Evolutionary conservation across 768 basidiomycete species (phyloP).

Genomic region (Leccinum variicolor): DNA sequence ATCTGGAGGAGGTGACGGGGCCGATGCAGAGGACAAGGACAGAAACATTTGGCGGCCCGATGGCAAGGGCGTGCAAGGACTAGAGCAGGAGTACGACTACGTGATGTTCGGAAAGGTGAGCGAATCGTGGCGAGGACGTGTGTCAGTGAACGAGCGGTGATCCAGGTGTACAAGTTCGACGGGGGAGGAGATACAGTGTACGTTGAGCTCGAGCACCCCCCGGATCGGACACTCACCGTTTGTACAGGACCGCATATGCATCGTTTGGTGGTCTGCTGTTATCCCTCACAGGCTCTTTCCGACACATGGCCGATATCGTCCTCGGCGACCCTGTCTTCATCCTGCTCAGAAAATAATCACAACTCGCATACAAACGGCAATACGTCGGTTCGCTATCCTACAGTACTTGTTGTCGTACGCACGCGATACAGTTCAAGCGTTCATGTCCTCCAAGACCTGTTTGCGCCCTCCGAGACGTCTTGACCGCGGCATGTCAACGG

Average conservation of each 20-base stretch:
- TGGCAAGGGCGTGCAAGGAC: conserved; percentile 70
- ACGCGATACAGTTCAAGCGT: not conserved
- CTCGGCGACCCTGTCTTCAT: conserved; percentile 92
- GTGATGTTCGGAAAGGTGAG: conserved; percentile 97
- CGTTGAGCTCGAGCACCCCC: not conserved
- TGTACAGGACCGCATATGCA: conserved; percentile 82
- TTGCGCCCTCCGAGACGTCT: conserved; percentile 17
- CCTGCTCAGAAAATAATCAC: conserved; percentile 68
- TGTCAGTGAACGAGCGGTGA: conserved; percentile 9
- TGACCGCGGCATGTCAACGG: conserved; percentile 12
- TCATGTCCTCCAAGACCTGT: conserved; percentile 5
- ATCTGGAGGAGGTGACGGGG: conserved; percentile 48
- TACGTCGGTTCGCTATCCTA: conserved; percentile 4
- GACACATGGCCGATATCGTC: conserved; percentile 89
- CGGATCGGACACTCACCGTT: not conserved
- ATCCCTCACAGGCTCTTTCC: conserved; percentile 88
- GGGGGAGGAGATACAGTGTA: conserved; percentile 85
- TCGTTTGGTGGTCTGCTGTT: conserved; percentile 96
- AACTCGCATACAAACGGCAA: not conserved
- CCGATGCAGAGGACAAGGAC: conserved; percentile 66
- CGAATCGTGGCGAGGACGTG: not conserved
- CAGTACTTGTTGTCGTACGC: conserved; percentile 1
- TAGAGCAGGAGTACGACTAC: conserved; percentile 97
- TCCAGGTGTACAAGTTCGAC: conserved; percentile 95
- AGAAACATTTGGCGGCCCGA: conserved; percentile 83